These are phyloP conservation scores for Lactarius psammicola DNA, from an alignment of 768 basidiomycete species.

Conservation along the genomic window DNA sequence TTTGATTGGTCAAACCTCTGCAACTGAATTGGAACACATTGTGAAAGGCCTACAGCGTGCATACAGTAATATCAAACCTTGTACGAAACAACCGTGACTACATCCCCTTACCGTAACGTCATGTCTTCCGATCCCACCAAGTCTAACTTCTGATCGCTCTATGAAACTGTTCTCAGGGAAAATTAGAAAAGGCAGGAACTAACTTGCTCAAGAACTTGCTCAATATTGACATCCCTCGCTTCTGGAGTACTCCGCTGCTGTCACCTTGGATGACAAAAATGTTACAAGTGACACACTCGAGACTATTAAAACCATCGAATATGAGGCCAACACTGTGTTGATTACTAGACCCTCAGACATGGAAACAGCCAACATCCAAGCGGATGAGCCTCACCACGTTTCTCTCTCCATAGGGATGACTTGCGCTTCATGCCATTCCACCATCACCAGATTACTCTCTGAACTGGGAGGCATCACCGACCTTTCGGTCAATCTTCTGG, in stretches of 20 bases:
- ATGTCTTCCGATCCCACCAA: too few species aligned
- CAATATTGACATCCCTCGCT: too few species aligned
- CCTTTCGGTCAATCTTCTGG: constrained; percentile 56
- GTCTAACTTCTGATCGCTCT: too few species aligned
- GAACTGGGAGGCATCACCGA: constrained; percentile 52
- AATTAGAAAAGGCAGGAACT: too few species aligned
- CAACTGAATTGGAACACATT: too few species aligned
- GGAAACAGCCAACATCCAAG: background rate
- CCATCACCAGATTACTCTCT: constrained; percentile 52
- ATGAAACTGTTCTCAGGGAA: too few species aligned
- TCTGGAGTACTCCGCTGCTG: constrained; percentile 33
- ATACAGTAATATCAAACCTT: too few species aligned
- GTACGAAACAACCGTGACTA: too few species aligned
- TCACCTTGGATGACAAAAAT: constrained; percentile 11
- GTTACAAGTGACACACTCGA: constrained; percentile 28
- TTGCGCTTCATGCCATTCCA: constrained; percentile 61
- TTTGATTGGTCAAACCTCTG: too few species aligned
- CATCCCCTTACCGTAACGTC: too few species aligned
- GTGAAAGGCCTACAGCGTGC: too few species aligned
- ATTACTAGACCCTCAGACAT: background rate
- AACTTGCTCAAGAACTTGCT: too few species aligned
- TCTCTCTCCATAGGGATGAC: constrained; percentile 71
- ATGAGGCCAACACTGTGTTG: constrained; percentile 22
- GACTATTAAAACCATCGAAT: constrained; percentile 37
- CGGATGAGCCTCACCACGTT: constrained; percentile 35